Evolutionary conservation across 192 early-diverging fungal genomes (phyloP).

Genomic region (Kickxella alabastrina): DNA sequence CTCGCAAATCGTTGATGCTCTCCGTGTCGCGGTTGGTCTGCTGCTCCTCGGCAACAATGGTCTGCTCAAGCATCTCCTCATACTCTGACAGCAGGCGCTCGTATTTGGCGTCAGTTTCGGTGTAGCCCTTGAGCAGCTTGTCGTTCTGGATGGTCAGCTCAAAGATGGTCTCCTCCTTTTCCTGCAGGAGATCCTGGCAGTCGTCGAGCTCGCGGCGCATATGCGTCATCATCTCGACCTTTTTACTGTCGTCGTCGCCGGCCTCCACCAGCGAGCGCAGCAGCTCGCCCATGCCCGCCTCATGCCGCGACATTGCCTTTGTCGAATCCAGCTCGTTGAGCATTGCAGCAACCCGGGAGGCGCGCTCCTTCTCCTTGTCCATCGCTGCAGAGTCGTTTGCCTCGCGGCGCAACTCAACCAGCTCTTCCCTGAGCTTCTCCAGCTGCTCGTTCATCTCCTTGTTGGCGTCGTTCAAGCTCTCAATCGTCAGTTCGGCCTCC

Average conservation of each 20-base stretch:
- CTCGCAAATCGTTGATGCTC: constrained; percentile 78
- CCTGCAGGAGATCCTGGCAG: constrained; percentile 15
- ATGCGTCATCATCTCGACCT: constrained; percentile 41
- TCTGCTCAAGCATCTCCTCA: constrained; percentile 54
- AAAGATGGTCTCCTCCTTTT: constrained; percentile 11
- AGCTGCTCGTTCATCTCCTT: constrained; percentile 70
- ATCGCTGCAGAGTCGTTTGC: constrained; percentile 5
- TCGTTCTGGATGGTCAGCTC: constrained; percentile 24
- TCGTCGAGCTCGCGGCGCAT: constrained; percentile 48
- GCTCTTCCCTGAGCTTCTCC: constrained; percentile 67
- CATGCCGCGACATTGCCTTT: constrained; percentile 49
- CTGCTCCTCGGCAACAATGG: constrained; percentile 51
- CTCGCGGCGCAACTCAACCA: constrained; percentile 53
- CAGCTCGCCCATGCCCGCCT: constrained; percentile 49
- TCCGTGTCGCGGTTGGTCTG: constrained; percentile 48
- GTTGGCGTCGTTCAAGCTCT: constrained; percentile 84
- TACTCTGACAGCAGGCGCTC: constrained; percentile 48
- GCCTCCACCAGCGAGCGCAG: constrained; percentile 50
- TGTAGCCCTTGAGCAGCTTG: constrained; percentile 9
- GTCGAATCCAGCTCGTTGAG: constrained; percentile 42
- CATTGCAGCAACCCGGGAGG: constrained; percentile 49
- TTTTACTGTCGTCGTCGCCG: constrained; percentile 46
- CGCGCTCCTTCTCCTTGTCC: constrained; percentile 58
- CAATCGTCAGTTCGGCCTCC: constrained; percentile 85
- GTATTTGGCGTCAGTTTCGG: constrained; percentile 43